Conservation (phyloP, 805 yeast genomes). For the Sugiyamaella valdiviana region DNA sequence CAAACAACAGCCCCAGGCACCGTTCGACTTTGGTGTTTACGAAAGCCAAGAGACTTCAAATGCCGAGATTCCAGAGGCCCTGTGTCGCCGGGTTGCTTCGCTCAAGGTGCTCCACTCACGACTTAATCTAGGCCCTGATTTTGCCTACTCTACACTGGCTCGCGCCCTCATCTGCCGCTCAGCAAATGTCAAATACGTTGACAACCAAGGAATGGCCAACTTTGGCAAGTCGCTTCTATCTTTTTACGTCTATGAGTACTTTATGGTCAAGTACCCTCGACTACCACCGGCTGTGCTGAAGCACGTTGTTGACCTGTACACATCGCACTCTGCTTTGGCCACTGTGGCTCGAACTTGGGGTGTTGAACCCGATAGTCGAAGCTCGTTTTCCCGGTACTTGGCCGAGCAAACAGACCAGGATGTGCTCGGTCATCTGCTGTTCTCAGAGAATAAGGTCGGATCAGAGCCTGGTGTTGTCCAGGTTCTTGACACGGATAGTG, state of each 20-base stretch:
- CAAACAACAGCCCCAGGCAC: constrained; percentile 16
- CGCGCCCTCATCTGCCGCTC: constrained; percentile 64
- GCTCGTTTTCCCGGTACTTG: constrained; percentile 59
- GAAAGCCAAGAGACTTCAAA: constrained; percentile 14
- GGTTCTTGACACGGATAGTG: constrained; percentile 41
- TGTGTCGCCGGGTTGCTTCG: constrained; percentile 59
- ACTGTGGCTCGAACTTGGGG: constrained; percentile 81
- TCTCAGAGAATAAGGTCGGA: constrained; percentile 8
- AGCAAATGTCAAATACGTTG: constrained; percentile 44
- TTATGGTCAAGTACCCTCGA: constrained; percentile 78
- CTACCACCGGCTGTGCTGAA: constrained; percentile 74
- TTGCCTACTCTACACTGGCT: constrained; percentile 62
- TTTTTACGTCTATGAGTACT: constrained; percentile 67
- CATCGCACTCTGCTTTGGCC: constrained; percentile 59
- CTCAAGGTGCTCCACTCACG: constrained; percentile 75
- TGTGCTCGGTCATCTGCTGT: constrained; percentile 31
- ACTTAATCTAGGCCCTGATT: constrained; percentile 53
- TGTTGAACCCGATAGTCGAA: constrained; percentile 63
- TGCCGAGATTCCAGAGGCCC: constrained; percentile 40
- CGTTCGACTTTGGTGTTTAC: constrained; percentile 32
- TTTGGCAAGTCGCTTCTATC: constrained; percentile 75
- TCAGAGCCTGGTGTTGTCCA: constrained; percentile 30
- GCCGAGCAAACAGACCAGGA: constrained; percentile 62
- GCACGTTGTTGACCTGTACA: constrained; percentile 68
- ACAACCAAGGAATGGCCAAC: constrained; percentile 72